These are phyloP conservation scores for Lophiotrema nucula DNA, from an alignment of 495 filamentous ascomycete genomes.

Conservation along the genomic window DNA sequence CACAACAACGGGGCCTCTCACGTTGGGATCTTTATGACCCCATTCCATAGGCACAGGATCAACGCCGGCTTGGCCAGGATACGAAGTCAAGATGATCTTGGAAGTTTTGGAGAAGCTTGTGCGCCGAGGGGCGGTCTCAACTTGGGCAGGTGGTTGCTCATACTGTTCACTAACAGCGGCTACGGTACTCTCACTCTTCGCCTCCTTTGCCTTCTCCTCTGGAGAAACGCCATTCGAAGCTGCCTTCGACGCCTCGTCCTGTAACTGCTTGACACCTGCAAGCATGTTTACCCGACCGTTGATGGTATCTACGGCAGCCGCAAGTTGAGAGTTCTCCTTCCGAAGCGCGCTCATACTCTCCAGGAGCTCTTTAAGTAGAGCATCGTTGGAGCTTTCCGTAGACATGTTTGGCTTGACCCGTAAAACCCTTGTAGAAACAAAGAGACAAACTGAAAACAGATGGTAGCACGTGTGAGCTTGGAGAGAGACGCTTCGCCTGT, in stretches of 20 bases:
- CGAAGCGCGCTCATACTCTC: constrained; percentile 53
- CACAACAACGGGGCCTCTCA: constrained; percentile 87
- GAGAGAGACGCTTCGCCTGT: constrained; percentile 3
- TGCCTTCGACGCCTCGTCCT: constrained; percentile 45
- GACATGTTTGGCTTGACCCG: constrained; percentile 25
- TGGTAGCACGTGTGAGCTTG: neutral
- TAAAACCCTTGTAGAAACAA: neutral
- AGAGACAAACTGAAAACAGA: neutral
- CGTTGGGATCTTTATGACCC: constrained; percentile 71
- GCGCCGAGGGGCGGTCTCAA: constrained; percentile 29
- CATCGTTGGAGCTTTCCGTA: constrained; percentile 22
- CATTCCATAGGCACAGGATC: constrained; percentile 85
- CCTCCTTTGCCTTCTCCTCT: constrained; percentile 15
- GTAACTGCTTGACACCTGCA: constrained; percentile 54
- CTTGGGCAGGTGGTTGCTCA: constrained; percentile 22
- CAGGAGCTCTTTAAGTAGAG: constrained; percentile 53
- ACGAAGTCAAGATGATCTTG: constrained; percentile 79
- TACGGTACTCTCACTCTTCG: constrained; percentile 27
- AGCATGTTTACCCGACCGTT: constrained; percentile 64
- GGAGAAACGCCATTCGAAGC: constrained; percentile 31
- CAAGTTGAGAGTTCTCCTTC: constrained; percentile 57
- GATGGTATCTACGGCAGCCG: constrained; percentile 62
- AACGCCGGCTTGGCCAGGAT: constrained; percentile 91
- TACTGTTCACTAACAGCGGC: constrained; percentile 32
- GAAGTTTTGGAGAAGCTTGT: constrained; percentile 49